A percentile compares a stretch with the other conserved stretches of the same genome.
These are phyloP conservation scores for Penicillium sp. DNA, from an alignment of 2,329 filamentous ascomycete genomes.

Conservation along the genomic window DNA sequence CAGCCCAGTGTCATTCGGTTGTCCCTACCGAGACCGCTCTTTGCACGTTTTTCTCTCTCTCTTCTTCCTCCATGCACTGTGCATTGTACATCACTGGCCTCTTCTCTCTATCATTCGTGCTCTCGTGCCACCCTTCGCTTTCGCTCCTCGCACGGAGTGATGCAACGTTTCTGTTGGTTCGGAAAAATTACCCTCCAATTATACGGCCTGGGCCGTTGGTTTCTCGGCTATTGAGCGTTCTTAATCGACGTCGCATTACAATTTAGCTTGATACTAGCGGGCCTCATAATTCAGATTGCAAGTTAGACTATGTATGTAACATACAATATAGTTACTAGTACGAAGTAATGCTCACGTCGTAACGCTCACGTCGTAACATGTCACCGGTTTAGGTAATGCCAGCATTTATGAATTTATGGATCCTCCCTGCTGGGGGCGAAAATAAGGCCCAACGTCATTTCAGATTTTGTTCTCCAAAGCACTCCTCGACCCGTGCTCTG, in stretches of 20 bases:
- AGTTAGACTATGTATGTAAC: neutral
- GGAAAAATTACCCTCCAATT: constrained; percentile 16
- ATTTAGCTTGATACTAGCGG: neutral
- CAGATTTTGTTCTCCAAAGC: neutral
- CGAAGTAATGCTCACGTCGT: too few species aligned
- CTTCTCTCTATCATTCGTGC: neutral
- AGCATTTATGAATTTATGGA: neutral
- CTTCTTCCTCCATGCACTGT: neutral
- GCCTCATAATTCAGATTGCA: neutral
- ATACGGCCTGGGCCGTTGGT: neutral
- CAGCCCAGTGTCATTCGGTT: constrained; percentile 6
- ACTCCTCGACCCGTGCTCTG: too few species aligned
- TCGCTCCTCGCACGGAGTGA: neutral
- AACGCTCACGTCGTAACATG: neutral
- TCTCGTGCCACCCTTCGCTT: neutral
- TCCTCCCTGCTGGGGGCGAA: neutral
- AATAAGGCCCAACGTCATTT: neutral
- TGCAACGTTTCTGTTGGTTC: neutral
- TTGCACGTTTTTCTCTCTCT: neutral
- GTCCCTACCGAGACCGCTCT: constrained; percentile 9
- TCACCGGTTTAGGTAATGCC: neutral
- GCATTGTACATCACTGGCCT: neutral
- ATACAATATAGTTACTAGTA: neutral
- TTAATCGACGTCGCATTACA: constrained; percentile 2
- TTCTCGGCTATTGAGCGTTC: constrained; percentile 4